phyloP scores from a whole-genome alignment of 1,284 basidiomycete genomes.

The Irpex sp. region DNA sequence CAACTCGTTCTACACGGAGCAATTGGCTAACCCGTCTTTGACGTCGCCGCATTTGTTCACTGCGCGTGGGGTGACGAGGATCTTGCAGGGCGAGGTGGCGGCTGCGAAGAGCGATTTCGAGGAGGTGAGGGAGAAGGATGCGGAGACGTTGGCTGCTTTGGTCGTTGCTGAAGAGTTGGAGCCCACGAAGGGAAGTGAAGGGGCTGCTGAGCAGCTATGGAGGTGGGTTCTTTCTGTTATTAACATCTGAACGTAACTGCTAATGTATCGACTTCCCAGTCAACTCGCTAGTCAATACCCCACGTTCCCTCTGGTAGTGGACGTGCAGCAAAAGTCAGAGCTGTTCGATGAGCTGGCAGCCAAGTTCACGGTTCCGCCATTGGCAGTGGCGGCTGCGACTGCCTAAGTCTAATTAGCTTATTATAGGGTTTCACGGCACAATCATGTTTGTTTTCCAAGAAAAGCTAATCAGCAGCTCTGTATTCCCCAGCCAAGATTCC shows the following conservation, averaged over 20 bases:
- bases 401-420: not conserved
- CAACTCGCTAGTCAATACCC: conserved; percentile 55
- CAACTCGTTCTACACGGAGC: conserved; percentile 87
- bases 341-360: conserved; percentile 69
- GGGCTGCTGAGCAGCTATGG: conserved; percentile 61
- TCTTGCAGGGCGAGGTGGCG: conserved; percentile 73
- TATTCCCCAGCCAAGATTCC: not conserved
- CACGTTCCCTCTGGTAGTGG: conserved; percentile 61
- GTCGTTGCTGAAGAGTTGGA: conserved; percentile 64
- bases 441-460: not conserved
- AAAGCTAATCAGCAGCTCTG: not conserved
- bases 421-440: not conserved
- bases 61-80: conserved; percentile 79
- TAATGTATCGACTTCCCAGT: conserved; percentile 30
- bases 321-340: conserved; percentile 53
- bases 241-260: conserved; percentile 7
- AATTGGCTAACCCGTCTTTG: conserved; percentile 80
- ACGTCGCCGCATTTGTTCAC: conserved; percentile 72
- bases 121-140: conserved; percentile 62
- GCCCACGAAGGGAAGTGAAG: conserved; percentile 38
- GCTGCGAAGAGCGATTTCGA: conserved; percentile 83
- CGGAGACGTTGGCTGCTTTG: conserved; percentile 67
- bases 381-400: conserved; percentile 32
- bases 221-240: conserved; percentile 43
- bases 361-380: conserved; percentile 59